Percentiles rank a stretch among this genome's conserved stretches.
Evolutionary conservation across 805 yeast genomes (phyloP).

Genomic region (Cyberlindnera euphorbiiphila): DNA sequence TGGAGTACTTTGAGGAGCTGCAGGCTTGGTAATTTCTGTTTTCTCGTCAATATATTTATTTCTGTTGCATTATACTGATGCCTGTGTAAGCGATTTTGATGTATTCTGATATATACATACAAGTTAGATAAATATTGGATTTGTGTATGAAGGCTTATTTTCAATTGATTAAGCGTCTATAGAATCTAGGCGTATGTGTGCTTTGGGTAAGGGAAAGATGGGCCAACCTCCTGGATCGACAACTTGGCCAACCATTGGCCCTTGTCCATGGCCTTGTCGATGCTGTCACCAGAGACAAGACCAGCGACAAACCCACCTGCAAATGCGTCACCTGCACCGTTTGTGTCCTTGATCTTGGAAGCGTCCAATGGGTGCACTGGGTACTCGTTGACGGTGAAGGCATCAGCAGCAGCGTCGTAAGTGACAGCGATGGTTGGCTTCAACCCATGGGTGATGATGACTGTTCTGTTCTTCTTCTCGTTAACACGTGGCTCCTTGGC

Average conservation of each 20-base stretch:
- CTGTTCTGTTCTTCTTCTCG: slow-evolving; percentile 68
- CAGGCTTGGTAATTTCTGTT: slow-evolving; percentile 46
- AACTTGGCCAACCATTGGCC: slow-evolving; percentile 97
- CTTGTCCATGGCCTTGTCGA: slow-evolving; percentile 62
- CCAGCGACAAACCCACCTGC: slow-evolving; percentile 96
- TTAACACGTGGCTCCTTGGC: slow-evolving; percentile 77
- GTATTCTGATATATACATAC: too few relatives aligned
- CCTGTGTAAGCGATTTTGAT: too few relatives aligned
- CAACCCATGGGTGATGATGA: slow-evolving; percentile 92
- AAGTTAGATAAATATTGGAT: too few relatives aligned
- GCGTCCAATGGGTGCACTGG: slow-evolving; percentile 70
- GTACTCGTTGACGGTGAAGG: slow-evolving; percentile 46
- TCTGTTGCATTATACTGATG: too few relatives aligned
- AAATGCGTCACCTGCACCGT: slow-evolving; percentile 99
- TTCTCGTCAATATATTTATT: background rate
- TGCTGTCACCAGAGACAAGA: slow-evolving; percentile 64
- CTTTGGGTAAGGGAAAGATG: slow-evolving; percentile 68
- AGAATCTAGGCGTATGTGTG: slow-evolving; percentile 22
- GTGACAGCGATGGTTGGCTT: slow-evolving; percentile 82
- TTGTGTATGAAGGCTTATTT: too few relatives aligned
- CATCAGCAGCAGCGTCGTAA: slow-evolving; percentile 45
- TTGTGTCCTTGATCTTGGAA: slow-evolving; percentile 78
- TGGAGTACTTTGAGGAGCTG: slow-evolving; percentile 55
- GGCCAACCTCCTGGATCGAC: slow-evolving; percentile 91
- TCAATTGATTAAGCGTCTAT: too few relatives aligned